Evolutionary conservation across 345 rosid genomes (phyloP), one percentile per base, ranked within the genome.

Genomic region (Mallotus nudiflorus): DNA sequence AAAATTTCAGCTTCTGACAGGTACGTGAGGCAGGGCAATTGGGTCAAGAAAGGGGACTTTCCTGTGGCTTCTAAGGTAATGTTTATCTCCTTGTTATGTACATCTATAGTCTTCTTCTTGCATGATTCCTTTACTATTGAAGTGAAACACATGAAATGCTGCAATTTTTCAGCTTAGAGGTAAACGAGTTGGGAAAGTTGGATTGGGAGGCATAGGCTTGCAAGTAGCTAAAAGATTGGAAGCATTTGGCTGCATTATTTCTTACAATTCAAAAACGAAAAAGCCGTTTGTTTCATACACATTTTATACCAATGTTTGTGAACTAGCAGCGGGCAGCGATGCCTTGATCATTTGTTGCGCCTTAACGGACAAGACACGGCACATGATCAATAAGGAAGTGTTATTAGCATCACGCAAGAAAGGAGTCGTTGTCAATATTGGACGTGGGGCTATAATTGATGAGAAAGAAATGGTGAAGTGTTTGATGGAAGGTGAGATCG

Each of bases 1-100:
- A 84, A 77, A 48, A 69, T 88, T 31, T 79, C 90, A 5, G 83
- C 85, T 3, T 75, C 79, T 33, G 85, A 88, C 71, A 72, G 88
- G 16, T 86, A 55, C 46, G 84, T 86, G 11, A 82, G 84, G 71
- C 66, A 62, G 0, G 78, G 91, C 65, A 65, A 52, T 24, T 81
- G 91, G 89, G 49, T 60, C 49, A 28, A 55, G 15, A 53, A 18
- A 0, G 88, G 85, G 5, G 83, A 70, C 19, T 86, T 59, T 45
- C 78, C 75, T 6, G 81, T 82, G 8, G 85, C 83, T 0, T 63
- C 49, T 22, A 90, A 88, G 91, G 96, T 88, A 20, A 35, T 33
- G 6, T 33, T 33, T 33, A 33, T 33, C 37, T 33, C 37, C 37
- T 33, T 33, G 3, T 33, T 2, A 33, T 33, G 4, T 33, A 33